Conservation (phyloP, 371 early-diverging fungal genomes). For the Lichtheimia hyalospora region DNA sequence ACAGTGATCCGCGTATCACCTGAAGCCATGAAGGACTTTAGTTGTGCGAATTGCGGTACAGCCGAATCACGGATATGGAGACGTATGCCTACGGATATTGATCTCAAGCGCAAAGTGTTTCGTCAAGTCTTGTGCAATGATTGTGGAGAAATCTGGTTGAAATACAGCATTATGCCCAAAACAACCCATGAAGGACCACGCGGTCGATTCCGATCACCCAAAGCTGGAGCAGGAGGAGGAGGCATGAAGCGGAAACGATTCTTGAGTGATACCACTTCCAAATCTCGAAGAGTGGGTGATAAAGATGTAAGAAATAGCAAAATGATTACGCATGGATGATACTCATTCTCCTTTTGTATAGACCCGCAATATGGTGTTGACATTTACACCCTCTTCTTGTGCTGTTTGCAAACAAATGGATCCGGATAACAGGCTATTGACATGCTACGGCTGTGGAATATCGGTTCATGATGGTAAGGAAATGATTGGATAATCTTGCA, state of each 20-base stretch:
- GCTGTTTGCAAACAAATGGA: conserved; percentile 45
- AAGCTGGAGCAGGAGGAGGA: neutral
- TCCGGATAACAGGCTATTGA: conserved; percentile 31
- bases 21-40: conserved; percentile 21
- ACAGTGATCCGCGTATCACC: conserved; percentile 31
- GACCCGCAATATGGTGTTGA: neutral
- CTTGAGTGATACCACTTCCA: neutral
- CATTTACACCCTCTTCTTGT: conserved; percentile 38
- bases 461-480: conserved; percentile 60
- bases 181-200: conserved; percentile 12
- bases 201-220: neutral
- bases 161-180: conserved; percentile 63
- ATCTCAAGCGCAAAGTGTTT: conserved; percentile 43
- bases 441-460: conserved; percentile 63
- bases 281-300: neutral
- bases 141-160: conserved; percentile 75
- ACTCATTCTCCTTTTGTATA: too few relatives aligned
- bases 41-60: conserved; percentile 63
- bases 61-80: conserved; percentile 54
- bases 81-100: conserved; percentile 51
- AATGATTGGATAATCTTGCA: neutral
- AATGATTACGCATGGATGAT: too few relatives aligned
- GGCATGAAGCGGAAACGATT: conserved; percentile 4
- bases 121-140: conserved; percentile 67
- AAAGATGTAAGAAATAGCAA: too few relatives aligned